Percentiles rank a stretch among this genome's conserved stretches.
These are phyloP conservation scores for Candida fluviatilis DNA, from an alignment of 805 yeast species.

Conservation along the genomic window DNA sequence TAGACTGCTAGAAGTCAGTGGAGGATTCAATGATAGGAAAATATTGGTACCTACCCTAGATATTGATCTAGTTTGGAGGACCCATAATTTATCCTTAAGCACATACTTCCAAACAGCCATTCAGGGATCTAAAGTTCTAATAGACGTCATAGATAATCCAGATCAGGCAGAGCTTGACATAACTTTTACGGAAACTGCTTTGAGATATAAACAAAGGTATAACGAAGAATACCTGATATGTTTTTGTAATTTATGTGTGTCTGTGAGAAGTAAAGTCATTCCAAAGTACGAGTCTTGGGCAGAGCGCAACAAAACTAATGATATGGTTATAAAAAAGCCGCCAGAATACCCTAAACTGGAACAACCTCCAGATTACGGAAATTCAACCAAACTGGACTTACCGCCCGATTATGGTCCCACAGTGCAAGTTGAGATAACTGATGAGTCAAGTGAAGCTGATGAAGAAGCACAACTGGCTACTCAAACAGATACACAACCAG, in stretches of 20 bases:
- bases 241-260: conserved; percentile 7
- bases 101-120: conserved; percentile 10
- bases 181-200: conserved; percentile 10
- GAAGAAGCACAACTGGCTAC: not conserved
- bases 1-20: not conserved
- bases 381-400: conserved; percentile 3
- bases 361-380: conserved; percentile 3
- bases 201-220: conserved; percentile 7
- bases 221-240: conserved; percentile 10
- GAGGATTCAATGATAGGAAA: not conserved
- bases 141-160: conserved; percentile 15
- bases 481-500: not conserved
- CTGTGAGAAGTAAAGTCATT: conserved; percentile 2
- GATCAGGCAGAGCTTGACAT: conserved; percentile 10
- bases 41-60: conserved; percentile 16
- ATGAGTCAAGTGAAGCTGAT: not conserved
- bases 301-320: not conserved
- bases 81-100: conserved; percentile 13
- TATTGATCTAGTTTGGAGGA: conserved; percentile 19
- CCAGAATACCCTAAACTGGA: conserved; percentile 4
- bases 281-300: conserved; percentile 4
- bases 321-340: not conserved
- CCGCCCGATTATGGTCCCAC: conserved; percentile 3
- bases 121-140: conserved; percentile 4
- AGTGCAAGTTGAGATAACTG: not conserved